Evolutionary conservation across 1,284 basidiomycete genomes (phyloP).

Genomic region (Ganoderma resinaceum): DNA sequence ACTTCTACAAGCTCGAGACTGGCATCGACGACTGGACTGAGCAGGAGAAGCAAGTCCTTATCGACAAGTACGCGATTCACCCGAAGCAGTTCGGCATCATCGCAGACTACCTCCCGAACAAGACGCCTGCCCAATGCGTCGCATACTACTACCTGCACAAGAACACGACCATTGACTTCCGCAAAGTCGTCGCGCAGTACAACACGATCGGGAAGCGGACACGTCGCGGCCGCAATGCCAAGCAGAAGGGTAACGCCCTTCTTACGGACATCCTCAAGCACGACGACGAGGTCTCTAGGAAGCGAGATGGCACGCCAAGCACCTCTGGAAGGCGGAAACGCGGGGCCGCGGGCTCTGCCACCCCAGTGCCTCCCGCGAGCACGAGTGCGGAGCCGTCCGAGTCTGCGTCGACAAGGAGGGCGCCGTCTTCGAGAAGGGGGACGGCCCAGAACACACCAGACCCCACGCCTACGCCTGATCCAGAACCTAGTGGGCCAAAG

Average conservation of each 20-base stretch:
- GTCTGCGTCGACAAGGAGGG: slow-evolving; percentile 34
- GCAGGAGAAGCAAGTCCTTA: slow-evolving; percentile 83
- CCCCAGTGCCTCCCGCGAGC: slow-evolving; percentile 11
- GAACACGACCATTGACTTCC: slow-evolving; percentile 87
- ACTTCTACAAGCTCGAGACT: slow-evolving; percentile 79
- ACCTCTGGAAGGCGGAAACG: slow-evolving; percentile 31
- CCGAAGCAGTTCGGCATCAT: slow-evolving; percentile 97
- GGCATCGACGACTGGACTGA: slow-evolving; percentile 87
- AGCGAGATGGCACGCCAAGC: slow-evolving; percentile 26
- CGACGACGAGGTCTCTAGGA: slow-evolving; percentile 67
- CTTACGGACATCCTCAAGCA: slow-evolving; percentile 81
- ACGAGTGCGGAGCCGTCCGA: slow-evolving; percentile 25
- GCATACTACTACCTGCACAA: slow-evolving; percentile 96
- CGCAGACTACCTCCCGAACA: slow-evolving; percentile 82
- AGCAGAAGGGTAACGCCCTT: slow-evolving; percentile 80
- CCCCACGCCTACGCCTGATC: slow-evolving; percentile 62
- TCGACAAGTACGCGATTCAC: slow-evolving; percentile 82
- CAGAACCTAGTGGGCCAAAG: slow-evolving; percentile 62
- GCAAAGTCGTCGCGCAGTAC: slow-evolving; percentile 71
- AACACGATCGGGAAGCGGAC: slow-evolving; percentile 67
- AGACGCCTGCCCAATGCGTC: slow-evolving; percentile 90
- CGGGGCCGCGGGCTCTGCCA: slow-evolving; percentile 10
- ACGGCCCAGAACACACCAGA: slow-evolving; percentile 52
- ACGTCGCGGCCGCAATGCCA: slow-evolving; percentile 60
- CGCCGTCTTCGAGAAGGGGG: slow-evolving; percentile 49